These are phyloP conservation scores for Discostella stelligeroides DNA, from an alignment of 108 stramenopile genomes.

Conservation along the genomic window DNA sequence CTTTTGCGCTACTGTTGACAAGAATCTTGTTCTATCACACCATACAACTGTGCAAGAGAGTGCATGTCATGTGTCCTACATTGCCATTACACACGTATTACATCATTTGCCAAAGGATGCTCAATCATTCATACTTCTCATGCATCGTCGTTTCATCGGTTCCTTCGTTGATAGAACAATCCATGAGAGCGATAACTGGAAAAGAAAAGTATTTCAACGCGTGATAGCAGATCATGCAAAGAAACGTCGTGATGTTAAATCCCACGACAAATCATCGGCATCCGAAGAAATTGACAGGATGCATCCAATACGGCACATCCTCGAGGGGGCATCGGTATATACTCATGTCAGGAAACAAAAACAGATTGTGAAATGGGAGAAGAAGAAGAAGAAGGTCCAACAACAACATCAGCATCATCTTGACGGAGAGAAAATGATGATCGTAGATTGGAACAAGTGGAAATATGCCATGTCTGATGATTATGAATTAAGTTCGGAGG, in stretches of 20 bases:
- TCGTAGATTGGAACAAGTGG: slow-evolving; percentile 47
- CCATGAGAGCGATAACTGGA: neutral
- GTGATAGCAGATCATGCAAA: slow-evolving; percentile 13
- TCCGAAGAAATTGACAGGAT: slow-evolving; percentile 20
- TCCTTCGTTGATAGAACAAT: neutral
- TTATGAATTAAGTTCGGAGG: slow-evolving; percentile 24
- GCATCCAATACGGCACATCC: slow-evolving; percentile 34
- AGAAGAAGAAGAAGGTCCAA: slow-evolving; percentile 10
- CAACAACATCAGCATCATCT: neutral
- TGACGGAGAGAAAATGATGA: neutral
- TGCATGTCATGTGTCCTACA: neutral
- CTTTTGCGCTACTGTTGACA: neutral
- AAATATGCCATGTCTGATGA: slow-evolving; percentile 49
- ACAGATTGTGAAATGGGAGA: neutral
- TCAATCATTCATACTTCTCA: neutral
- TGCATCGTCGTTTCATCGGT: neutral
- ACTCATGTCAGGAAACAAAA: slow-evolving; percentile 26
- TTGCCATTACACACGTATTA: neutral
- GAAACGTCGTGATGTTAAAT: slow-evolving; percentile 12
- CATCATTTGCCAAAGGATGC: neutral
- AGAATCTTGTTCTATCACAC: neutral
- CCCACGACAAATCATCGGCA: neutral
- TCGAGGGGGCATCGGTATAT: slow-evolving; percentile 41
- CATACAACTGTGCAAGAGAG: neutral
- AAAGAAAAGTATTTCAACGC: slow-evolving; percentile 10